Evolutionary conservation across 345 rosid species (phyloP).

Genomic region (Physaria fendleri): DNA sequence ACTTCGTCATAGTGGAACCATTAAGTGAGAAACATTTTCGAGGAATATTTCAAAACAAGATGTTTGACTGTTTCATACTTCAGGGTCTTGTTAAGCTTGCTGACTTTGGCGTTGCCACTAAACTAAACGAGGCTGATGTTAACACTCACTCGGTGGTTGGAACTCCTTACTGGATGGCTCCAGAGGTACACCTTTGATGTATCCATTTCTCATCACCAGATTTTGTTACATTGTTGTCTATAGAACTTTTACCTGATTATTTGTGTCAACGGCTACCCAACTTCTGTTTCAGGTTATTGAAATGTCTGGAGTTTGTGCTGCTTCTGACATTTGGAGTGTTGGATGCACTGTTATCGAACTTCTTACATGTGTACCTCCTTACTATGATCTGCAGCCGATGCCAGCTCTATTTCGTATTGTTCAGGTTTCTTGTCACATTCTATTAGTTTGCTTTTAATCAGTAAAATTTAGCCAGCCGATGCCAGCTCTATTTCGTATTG

Average conservation of each 20-base stretch:
- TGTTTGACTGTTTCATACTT: no score
- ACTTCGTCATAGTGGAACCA: constrained; percentile 71
- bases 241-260: neutral
- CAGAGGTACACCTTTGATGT: constrained; percentile 56
- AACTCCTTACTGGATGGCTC: constrained; percentile 99
- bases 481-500: constrained; percentile 97
- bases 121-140: constrained; percentile 94
- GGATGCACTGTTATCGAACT: constrained; percentile 99
- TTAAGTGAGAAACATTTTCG: constrained; percentile 43
- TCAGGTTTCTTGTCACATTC: constrained; percentile 54
- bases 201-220: neutral
- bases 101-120: constrained; percentile 99
- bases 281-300: constrained; percentile 80
- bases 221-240: no score
- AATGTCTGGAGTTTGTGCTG: constrained; percentile 99
- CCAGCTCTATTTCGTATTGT: constrained; percentile 97
- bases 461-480: constrained; percentile 47
- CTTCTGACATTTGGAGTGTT: constrained; percentile 99
- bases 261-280: neutral
- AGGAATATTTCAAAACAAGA: neutral
- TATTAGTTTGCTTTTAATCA: neutral
- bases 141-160: constrained; percentile 97
- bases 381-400: constrained; percentile 97
- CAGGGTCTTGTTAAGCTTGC: constrained; percentile 99
- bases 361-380: constrained; percentile 94